Evolutionary conservation across 2,329 filamentous ascomycete genomes (phyloP), one percentile per base, ranked within the genome.

Genomic region (Corynespora cassiicola): DNA sequence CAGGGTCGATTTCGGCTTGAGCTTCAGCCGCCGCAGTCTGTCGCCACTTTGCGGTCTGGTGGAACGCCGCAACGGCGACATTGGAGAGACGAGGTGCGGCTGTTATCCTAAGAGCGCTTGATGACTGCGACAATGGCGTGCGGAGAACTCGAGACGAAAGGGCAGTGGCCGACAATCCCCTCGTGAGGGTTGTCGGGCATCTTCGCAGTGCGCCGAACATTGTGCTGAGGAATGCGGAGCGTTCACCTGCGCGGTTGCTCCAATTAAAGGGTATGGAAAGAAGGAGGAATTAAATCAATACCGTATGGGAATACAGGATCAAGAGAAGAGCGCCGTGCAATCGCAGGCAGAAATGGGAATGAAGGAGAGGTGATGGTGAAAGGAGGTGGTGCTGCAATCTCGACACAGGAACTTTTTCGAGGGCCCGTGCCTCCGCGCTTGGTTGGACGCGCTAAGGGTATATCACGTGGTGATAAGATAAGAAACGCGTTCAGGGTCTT

Each of bases 121-220:
- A 45, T 6, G 54, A 42, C 22, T 57, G 48, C 32, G 48, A 42
- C n/a, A 52, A 34, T 21, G 58, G 42, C 6, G 50, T 37, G 28
- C 52, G 61, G 20, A 66, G 44, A 14, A 47, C 39, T 37, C 56
- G 61, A 19, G 58, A 52, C 1, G 58, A 55, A 8, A 64, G 29
- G 18, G 52, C 52, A 7, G 52, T 39, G 35, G 56, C 45, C 11
- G 58, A 52, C 14, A 66, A 36, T 38, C 48, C 57, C 47, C 63
- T 60, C 37, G 66, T 58, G 34, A 72, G 52, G 25, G 59, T 62
- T 45, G 64, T 59, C 45, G 68, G 58, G 45, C 66, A 70, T 68
- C 63, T 69, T 62, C 68, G 61, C 35, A 70, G 44, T 47, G 67
- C 65, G 47, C 54, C 58, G 40, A 69, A 62, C 68, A 86, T 17